Evolutionary conservation across 768 basidiomycete genomes (phyloP).

Genomic region (Psilocybe azurescens): DNA sequence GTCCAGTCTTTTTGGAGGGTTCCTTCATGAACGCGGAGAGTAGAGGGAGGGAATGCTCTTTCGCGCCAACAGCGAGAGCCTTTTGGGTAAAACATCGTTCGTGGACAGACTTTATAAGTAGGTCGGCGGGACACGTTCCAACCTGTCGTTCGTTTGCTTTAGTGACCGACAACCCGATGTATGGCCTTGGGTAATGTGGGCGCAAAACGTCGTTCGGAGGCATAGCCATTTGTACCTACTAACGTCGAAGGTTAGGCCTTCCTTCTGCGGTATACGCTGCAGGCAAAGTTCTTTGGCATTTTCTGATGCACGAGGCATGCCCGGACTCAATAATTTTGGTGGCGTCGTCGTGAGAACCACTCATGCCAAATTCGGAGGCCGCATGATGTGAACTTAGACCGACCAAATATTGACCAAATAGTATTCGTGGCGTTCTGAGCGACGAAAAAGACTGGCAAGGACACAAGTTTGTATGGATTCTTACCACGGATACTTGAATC

Average conservation of each 20-base stretch:
- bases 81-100: background rate
- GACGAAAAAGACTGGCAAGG: background rate
- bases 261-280: background rate
- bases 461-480: too few species aligned
- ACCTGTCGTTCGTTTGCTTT: too few species aligned
- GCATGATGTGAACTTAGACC: background rate
- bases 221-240: background rate
- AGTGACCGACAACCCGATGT: background rate
- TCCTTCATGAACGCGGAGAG: background rate
- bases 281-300: background rate
- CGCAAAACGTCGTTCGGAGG: background rate
- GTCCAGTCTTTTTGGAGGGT: background rate
- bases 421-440: background rate
- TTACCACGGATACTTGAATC: too few species aligned
- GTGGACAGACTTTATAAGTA: too few species aligned
- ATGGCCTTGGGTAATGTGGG: too few species aligned
- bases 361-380: background rate
- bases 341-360: background rate
- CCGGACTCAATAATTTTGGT: background rate
- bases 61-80: background rate
- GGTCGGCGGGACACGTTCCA: too few species aligned
- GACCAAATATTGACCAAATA: background rate
- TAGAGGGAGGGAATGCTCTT: background rate
- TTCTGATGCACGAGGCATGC: conserved; percentile 2
- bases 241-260: background rate